Percentiles rank a stretch among this genome's conserved stretches.
These are phyloP conservation scores for Amauroascus verrucosus DNA, from an alignment of 2,329 filamentous ascomycete genomes.

Conservation along the genomic window DNA sequence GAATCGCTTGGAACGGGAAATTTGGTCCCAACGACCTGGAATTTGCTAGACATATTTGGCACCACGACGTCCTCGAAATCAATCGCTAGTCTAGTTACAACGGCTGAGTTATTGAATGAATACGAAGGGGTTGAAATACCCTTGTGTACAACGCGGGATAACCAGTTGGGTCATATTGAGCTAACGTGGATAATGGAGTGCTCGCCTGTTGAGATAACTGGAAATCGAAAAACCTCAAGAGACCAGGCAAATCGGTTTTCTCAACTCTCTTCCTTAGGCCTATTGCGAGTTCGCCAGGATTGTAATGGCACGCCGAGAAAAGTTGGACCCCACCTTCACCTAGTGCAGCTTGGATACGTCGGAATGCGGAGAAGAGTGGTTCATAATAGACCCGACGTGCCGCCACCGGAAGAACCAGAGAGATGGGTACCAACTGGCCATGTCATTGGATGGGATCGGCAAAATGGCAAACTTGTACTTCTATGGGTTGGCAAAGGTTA, in stretches of 20 bases:
- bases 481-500: slow-evolving; percentile 24
- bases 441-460: slow-evolving; percentile 30
- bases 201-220: slow-evolving; percentile 26
- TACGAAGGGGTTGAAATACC: slow-evolving; percentile 25
- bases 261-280: slow-evolving; percentile 24
- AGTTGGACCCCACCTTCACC: slow-evolving; percentile 21
- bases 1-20: background rate
- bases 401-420: slow-evolving; percentile 5
- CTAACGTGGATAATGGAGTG: slow-evolving; percentile 28
- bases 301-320: slow-evolving; percentile 19
- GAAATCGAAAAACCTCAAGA: slow-evolving; percentile 12
- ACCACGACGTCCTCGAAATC: slow-evolving; percentile 24
- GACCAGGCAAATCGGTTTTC: slow-evolving; percentile 14
- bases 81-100: slow-evolving; percentile 18
- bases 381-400: background rate
- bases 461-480: slow-evolving; percentile 22
- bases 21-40: background rate
- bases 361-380: slow-evolving; percentile 17
- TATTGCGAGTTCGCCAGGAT: slow-evolving; percentile 24
- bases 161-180: slow-evolving; percentile 15
- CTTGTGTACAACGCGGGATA: slow-evolving; percentile 1
- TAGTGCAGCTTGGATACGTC: slow-evolving; percentile 32
- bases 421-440: slow-evolving; percentile 29
- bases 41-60: slow-evolving; percentile 15
- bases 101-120: slow-evolving; percentile 29